Base-by-base conservation (phyloP, 106 monocot species). In the Alisma plantagoaquatica region DNA sequence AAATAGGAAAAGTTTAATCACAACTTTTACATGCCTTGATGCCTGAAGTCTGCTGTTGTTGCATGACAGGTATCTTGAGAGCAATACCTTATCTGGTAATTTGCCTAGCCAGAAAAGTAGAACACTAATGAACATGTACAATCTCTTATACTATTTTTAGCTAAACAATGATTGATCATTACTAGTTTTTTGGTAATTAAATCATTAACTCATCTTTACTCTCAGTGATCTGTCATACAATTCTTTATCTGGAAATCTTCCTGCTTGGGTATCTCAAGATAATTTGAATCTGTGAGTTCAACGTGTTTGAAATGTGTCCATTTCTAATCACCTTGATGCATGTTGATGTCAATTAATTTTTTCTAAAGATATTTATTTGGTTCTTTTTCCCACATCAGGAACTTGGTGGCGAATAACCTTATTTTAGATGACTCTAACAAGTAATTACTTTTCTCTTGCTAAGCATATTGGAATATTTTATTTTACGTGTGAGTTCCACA, bases 71-170 rank as follows among this genome's bases (percentile, higher is more conserved):
- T 43, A 27, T 43, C 43, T 57, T 3, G 57, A 43, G 43, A 57
- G 43, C 16, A 44, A 57, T 27, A 44, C 17, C 26, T 27, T 57
- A 57, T 43, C 41, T 18, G 57, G 57, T 43, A 41, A 26, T 26
- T 4, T 57, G 22, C 57, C 57, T 42, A 17, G 17, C 2, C 21
- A 28, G 57, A 57, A 43, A 28, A 41, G 23, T 27, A 22, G 23
- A 43, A 41, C 16, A 19, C 57, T 57, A n/a, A 18, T 41, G 27
- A 43, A 43, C 21, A 41, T 57, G 57, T 57, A 57, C n/a, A 10
- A 29, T 51, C 35, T 38, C 35, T 38, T 6, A 7, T 14, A 38
- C 14, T 38, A 12, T n/a, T 10, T 10, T 46, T 46, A 10, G 9
- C 14, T 7, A 14, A 5, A 7, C 14, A 7, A 5, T 38, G 5